Conservation (phyloP, 192 early-diverging fungal genomes). For the Coemansia sp. region DNA sequence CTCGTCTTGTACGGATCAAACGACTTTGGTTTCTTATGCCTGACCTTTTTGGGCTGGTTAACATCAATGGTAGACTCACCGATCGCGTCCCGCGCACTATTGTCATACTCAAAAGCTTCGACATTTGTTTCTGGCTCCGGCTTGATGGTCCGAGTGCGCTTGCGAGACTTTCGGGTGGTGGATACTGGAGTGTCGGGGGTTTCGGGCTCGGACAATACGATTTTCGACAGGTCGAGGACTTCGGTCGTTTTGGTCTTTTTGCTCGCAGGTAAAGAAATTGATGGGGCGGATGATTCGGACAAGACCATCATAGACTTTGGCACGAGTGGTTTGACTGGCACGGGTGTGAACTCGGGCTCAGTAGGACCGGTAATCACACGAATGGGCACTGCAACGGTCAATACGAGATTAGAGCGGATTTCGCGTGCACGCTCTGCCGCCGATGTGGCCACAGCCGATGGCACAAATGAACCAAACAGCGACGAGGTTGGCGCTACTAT, state of each 20-base stretch:
- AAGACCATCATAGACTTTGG: conserved; percentile 24
- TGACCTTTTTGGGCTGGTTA: not conserved
- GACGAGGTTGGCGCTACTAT: conserved; percentile 18
- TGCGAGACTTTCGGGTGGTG: not conserved
- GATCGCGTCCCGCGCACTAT: not conserved
- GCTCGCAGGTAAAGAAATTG: not conserved
- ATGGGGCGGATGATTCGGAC: conserved; percentile 22
- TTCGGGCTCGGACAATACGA: conserved; percentile 16
- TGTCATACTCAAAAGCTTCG: not conserved
- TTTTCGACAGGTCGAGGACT: conserved; percentile 15
- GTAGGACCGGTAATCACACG: not conserved
- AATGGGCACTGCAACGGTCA: conserved; percentile 28
- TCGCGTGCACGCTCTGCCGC: conserved; percentile 18
- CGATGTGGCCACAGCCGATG: not conserved
- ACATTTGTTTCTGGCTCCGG: not conserved
- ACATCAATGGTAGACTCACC: conserved; percentile 2
- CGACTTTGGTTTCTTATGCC: not conserved
- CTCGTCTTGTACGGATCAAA: conserved; percentile 43
- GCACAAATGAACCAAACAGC: conserved; percentile 23
- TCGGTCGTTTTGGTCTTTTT: conserved; percentile 4
- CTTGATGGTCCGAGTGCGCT: not conserved
- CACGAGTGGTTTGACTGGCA: not conserved
- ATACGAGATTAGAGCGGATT: conserved; percentile 32
- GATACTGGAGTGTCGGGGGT: not conserved
- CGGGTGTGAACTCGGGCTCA: conserved; percentile 3